phyloP scores from a whole-genome alignment of 148 eudicot genomes.

The Chenopodium suecicum region DNA sequence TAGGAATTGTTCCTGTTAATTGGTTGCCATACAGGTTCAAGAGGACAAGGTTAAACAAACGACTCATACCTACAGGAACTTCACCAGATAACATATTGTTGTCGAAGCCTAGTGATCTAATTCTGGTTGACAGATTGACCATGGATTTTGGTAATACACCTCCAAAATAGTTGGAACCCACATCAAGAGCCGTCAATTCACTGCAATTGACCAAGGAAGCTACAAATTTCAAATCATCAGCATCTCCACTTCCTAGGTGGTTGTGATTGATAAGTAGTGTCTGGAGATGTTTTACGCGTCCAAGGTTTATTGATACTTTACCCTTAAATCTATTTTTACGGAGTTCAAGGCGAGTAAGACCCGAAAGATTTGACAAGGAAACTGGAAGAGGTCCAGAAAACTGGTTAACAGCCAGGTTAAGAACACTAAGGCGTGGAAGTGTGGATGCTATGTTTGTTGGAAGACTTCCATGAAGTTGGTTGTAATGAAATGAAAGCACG shows the following conservation, averaged over 20 bases:
- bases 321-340: not conserved
- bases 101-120: not conserved
- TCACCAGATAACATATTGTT: not conserved
- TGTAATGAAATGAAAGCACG: not conserved
- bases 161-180: not conserved
- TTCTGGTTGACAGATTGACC: not conserved
- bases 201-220: not conserved
- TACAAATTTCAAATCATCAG: not conserved
- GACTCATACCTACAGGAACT: not conserved
- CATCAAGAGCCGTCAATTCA: not conserved
- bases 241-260: not conserved
- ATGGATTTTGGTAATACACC: not conserved
- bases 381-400: not conserved
- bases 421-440: not conserved
- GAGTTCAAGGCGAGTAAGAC: not conserved
- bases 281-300: not conserved
- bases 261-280: not conserved
- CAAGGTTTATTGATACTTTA: not conserved
- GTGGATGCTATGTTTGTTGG: not conserved
- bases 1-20: not conserved
- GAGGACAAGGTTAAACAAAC: not conserved
- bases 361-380: not conserved
- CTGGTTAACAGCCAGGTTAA: not conserved
- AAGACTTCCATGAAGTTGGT: not conserved
- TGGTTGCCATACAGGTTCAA: not conserved